Conservation (phyloP, 73 alveolate genomes). For the Uronychia setigera region DNA sequence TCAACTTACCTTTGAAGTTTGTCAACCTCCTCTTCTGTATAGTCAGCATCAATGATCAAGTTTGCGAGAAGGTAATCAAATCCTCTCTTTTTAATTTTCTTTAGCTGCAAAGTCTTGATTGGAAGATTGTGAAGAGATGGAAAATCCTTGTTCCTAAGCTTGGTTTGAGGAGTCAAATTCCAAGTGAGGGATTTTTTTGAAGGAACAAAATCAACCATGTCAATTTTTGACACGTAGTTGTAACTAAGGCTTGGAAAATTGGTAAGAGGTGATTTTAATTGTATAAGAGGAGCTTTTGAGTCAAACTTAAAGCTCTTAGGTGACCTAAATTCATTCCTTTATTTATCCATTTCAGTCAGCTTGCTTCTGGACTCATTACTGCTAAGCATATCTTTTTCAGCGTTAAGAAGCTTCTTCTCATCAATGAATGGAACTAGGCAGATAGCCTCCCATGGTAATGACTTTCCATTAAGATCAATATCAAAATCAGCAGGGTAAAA, state of each 20-base stretch:
- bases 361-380: conserved; percentile 55
- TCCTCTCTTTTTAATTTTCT: not conserved
- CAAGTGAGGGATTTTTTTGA: not conserved
- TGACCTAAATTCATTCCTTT: conserved; percentile 14
- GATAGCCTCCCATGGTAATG: conserved; percentile 90
- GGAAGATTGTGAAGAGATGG: conserved; percentile 10
- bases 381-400: conserved; percentile 57
- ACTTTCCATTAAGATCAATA: conserved; percentile 86
- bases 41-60: conserved; percentile 3
- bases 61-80: conserved; percentile 1
- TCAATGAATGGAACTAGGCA: conserved; percentile 80
- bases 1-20: not conserved
- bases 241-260: not conserved
- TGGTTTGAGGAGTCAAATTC: not conserved
- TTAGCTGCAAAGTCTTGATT: not conserved
- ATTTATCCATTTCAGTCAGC: conserved; percentile 20
- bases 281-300: not conserved
- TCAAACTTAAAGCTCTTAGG: not conserved
- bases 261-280: not conserved
- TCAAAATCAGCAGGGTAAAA: conserved; percentile 87
- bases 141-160: conserved; percentile 5
- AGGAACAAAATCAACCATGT: not conserved
- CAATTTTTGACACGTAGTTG: not conserved
- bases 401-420: conserved; percentile 63
- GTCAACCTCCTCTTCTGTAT: not conserved